These are phyloP conservation scores for Stevia rebaudiana DNA, from an alignment of 140 eudicot genomes.

Conservation along the genomic window DNA sequence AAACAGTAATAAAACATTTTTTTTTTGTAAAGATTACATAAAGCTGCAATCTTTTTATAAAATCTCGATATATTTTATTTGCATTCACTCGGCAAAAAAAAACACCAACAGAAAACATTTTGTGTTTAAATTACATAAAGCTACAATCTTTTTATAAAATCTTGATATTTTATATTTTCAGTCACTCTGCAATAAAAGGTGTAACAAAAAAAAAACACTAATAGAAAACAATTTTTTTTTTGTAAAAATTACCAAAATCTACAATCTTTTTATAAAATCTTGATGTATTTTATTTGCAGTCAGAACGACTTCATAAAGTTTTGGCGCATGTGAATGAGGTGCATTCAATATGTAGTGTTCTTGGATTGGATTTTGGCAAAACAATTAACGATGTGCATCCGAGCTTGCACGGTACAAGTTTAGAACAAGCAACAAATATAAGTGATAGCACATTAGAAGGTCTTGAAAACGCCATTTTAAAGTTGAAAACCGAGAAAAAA, in stretches of 20 bases:
- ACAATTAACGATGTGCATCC: conserved; percentile 85
- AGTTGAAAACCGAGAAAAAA: conserved; percentile 69
- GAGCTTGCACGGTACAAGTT: conserved; percentile 57
- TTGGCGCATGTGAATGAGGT: conserved; percentile 72
- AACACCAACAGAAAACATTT: too few relatives aligned
- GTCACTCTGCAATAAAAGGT: too few relatives aligned
- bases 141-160: too few relatives aligned
- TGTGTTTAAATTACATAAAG: too few relatives aligned
- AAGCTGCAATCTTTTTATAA: not conserved
- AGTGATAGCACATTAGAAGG: conserved; percentile 74
- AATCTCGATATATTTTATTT: conserved; percentile 9
- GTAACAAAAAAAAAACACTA: too few relatives aligned
- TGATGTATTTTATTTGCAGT: conserved; percentile 42
- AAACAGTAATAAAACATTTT: not conserved
- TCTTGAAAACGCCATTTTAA: conserved; percentile 58
- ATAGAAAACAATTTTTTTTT: too few relatives aligned
- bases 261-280: not conserved
- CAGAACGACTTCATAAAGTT: conserved; percentile 77
- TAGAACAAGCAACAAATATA: conserved; percentile 68
- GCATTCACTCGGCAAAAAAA: conserved; percentile 58
- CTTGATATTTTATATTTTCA: too few relatives aligned
- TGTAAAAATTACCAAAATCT: too few relatives aligned
- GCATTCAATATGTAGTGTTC: conserved; percentile 67
- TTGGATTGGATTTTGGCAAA: conserved; percentile 72
- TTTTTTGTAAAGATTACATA: not conserved